Conservation (phyloP, 148 eudicot genomes). For the Oxyria digyna region DNA sequence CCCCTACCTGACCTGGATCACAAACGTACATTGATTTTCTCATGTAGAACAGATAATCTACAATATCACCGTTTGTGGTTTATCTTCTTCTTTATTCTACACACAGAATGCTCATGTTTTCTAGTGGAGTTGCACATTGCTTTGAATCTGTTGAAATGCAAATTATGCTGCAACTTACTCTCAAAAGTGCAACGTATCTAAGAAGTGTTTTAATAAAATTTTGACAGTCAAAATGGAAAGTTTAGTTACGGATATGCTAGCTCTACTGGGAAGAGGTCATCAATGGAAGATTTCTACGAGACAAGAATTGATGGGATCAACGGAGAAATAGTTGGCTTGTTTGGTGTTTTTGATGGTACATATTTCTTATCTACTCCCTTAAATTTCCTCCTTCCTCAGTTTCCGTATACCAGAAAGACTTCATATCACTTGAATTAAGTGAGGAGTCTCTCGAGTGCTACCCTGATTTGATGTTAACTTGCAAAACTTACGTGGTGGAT, state of each 20-base stretch:
- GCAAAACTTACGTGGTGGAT: neutral
- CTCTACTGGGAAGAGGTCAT: conserved; percentile 88
- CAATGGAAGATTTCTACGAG: conserved; percentile 98
- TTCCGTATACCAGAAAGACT: neutral
- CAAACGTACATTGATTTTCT: neutral
- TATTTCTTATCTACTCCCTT: conserved; percentile 11
- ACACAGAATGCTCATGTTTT: neutral
- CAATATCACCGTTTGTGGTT: neutral
- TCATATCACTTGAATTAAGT: neutral
- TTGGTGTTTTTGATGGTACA: conserved; percentile 92
- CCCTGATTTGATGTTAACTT: neutral
- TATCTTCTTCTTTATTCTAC: neutral
- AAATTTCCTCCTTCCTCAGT: neutral
- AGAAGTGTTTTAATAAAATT: conserved; percentile 8
- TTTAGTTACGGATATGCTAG: conserved; percentile 97
- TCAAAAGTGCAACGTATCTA: neutral
- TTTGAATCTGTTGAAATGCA: neutral
- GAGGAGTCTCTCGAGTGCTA: neutral
- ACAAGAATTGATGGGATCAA: conserved; percentile 92
- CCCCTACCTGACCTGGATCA: neutral
- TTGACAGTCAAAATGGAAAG: conserved; percentile 69
- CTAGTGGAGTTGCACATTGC: neutral
- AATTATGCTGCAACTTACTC: neutral
- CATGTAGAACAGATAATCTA: neutral
- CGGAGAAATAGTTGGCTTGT: conserved; percentile 83